phyloP scores from a whole-genome alignment of 2,329 filamentous ascomycete genomes.

The Orbilia javanica region DNA sequence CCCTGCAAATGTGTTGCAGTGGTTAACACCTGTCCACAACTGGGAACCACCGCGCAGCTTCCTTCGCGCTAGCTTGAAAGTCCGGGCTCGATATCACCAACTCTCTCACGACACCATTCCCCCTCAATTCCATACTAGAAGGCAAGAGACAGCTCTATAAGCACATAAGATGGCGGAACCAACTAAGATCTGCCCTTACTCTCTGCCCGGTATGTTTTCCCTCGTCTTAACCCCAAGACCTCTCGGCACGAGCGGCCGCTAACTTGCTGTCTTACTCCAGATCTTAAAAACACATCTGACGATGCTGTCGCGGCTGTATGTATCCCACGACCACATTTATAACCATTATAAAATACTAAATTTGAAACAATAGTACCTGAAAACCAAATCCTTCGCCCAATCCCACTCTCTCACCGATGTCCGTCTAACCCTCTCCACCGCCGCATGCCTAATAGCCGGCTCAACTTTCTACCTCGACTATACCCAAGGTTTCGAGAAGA shows the following conservation, averaged over 20 bases:
- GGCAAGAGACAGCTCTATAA: constrained; percentile 17
- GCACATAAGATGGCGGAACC: constrained; percentile 42
- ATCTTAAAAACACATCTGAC: constrained; percentile 96
- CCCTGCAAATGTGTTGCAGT: constrained; percentile 36
- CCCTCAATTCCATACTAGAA: constrained; percentile 14
- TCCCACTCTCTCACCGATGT: constrained; percentile 84
- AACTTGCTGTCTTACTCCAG: constrained; percentile 67
- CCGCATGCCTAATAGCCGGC: constrained; percentile 81
- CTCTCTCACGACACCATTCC: constrained; percentile 30
- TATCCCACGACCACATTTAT: neutral
- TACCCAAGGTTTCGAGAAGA: constrained; percentile 83
- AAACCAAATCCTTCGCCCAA: constrained; percentile 85
- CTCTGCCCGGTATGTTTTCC: constrained; percentile 57
- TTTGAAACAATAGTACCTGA: constrained; percentile 79
- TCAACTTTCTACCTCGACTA: constrained; percentile 93
- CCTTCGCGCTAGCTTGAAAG: constrained; percentile 24
- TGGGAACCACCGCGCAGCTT: constrained; percentile 40
- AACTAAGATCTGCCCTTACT: constrained; percentile 61
- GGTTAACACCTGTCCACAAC: constrained; percentile 58
- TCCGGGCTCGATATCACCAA: constrained; percentile 24
- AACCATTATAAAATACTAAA: neutral
- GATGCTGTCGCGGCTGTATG: constrained; percentile 78
- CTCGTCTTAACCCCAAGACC: neutral
- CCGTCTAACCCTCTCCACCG: constrained; percentile 84
- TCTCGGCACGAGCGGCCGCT: constrained; percentile 1